phyloP scores from a whole-genome alignment of 2,329 filamentous ascomycete genomes.

The Lachnellula hyalina region DNA sequence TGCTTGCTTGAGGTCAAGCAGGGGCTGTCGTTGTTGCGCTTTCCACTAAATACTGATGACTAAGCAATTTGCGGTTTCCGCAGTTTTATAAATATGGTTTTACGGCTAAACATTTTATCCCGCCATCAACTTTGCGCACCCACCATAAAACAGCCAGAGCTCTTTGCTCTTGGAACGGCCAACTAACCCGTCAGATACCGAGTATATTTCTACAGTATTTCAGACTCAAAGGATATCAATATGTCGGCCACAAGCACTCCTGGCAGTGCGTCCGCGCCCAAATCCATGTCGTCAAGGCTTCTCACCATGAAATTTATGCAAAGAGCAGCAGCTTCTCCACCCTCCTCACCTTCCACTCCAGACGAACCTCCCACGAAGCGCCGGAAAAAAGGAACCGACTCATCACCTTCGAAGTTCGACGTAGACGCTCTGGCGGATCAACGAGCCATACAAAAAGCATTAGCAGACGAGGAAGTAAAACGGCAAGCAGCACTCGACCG shows the following conservation, averaged over 20 bases:
- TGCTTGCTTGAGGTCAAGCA: slow-evolving; percentile 8
- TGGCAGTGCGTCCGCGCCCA: slow-evolving; percentile 46
- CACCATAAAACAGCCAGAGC: background rate
- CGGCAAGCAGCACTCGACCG: slow-evolving; percentile 56
- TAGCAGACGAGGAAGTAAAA: slow-evolving; percentile 63
- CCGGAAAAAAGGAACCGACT: slow-evolving; percentile 43
- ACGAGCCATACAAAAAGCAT: slow-evolving; percentile 55
- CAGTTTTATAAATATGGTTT: background rate
- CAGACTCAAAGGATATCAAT: slow-evolving; percentile 3
- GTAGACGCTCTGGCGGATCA: slow-evolving; percentile 48
- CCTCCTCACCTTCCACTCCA: slow-evolving; percentile 41
- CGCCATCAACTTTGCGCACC: background rate
- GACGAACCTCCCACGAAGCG: slow-evolving; percentile 58
- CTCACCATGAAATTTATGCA: slow-evolving; percentile 99
- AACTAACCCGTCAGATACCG: background rate
- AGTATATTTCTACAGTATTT: background rate
- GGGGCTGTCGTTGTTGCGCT: slow-evolving; percentile 6
- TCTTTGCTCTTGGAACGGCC: background rate
- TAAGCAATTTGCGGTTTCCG: slow-evolving; percentile 1
- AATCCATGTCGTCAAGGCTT: slow-evolving; percentile 79
- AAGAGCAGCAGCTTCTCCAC: slow-evolving; percentile 63
- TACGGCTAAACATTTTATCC: slow-evolving; percentile 3
- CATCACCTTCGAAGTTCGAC: slow-evolving; percentile 34
- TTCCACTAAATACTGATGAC: background rate
- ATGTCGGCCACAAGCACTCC: slow-evolving; percentile 25